Evolutionary conservation across 1,284 basidiomycete species (phyloP).

Genomic region (Ceratobasidium sp.): DNA sequence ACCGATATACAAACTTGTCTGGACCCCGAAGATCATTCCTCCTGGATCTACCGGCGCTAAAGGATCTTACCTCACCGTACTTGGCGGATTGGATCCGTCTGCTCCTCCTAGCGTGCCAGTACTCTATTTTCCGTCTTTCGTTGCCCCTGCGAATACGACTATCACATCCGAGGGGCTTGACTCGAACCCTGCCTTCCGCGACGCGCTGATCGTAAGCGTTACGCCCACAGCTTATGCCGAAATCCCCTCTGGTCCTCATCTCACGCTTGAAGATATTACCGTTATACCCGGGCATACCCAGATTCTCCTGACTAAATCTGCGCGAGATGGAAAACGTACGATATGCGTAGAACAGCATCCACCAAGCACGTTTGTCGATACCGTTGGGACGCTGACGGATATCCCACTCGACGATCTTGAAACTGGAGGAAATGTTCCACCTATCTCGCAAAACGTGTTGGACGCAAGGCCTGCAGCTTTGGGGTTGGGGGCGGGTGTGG

Average conservation of each 20-base stretch:
- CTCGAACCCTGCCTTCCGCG: slow-evolving; percentile 37
- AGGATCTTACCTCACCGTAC: slow-evolving; percentile 78
- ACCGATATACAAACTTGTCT: slow-evolving; percentile 90
- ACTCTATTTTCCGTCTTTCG: slow-evolving; percentile 79
- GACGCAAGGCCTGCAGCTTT: slow-evolving; percentile 2
- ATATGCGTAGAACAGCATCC: slow-evolving; percentile 30
- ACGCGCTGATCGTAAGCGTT: slow-evolving; percentile 31
- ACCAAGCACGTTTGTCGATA: slow-evolving; percentile 31
- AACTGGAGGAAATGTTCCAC: not conserved
- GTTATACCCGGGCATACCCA: slow-evolving; percentile 28
- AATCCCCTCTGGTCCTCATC: slow-evolving; percentile 22
- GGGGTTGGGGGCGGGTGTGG: not conserved
- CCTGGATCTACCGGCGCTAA: not conserved
- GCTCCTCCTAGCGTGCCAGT: slow-evolving; percentile 77
- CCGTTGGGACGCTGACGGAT: slow-evolving; percentile 15
- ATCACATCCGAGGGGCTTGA: slow-evolving; percentile 29
- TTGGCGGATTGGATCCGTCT: slow-evolving; percentile 77
- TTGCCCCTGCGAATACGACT: slow-evolving; percentile 60
- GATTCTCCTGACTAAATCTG: slow-evolving; percentile 22
- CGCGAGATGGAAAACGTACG: slow-evolving; percentile 22
- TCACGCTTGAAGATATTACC: slow-evolving; percentile 22
- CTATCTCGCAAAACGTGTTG: slow-evolving; percentile 17
- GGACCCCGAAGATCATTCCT: slow-evolving; percentile 64
- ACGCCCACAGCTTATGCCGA: slow-evolving; percentile 37
- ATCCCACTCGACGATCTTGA: slow-evolving; percentile 16